Evolutionary conservation across 192 early-diverging fungal genomes (phyloP).

Genomic region (Podila verticillata): DNA sequence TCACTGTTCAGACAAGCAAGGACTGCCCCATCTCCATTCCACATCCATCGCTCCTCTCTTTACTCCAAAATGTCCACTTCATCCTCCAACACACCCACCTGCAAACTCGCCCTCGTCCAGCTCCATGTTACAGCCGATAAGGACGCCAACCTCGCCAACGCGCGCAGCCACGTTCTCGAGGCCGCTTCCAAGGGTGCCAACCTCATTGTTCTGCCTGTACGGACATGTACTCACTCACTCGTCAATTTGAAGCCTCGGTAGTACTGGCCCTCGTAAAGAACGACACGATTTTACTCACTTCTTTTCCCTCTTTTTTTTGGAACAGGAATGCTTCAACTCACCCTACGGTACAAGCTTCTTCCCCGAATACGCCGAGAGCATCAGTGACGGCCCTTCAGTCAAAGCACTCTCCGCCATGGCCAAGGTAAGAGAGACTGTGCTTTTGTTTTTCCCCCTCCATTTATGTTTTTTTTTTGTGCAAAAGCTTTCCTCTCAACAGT

Average conservation of each 20-base stretch:
- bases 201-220: constrained; percentile 91
- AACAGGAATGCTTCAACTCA: constrained; percentile 96
- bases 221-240: not conserved
- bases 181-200: constrained; percentile 85
- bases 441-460: not conserved
- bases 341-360: constrained; percentile 96
- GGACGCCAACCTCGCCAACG: constrained; percentile 79
- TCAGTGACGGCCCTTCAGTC: constrained; percentile 76
- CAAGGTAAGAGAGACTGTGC: constrained; percentile 50
- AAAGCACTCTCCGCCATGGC: constrained; percentile 84
- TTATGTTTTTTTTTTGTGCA: too few species aligned
- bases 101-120: constrained; percentile 82
- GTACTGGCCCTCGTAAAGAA: too few species aligned
- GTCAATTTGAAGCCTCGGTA: too few species aligned
- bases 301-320: not conserved
- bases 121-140: constrained; percentile 82
- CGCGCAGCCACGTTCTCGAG: constrained; percentile 82
- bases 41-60: too few species aligned
- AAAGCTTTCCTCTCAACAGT: too few species aligned
- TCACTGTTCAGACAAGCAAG: not conserved
- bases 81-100: constrained; percentile 41
- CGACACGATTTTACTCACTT: not conserved
- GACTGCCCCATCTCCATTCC: too few species aligned
- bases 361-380: constrained; percentile 87
- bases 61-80: not conserved